Evolutionary conservation across 2,329 filamentous ascomycete genomes (phyloP), one percentile per base, ranked within the genome.

Genomic region (Ophiostoma tasmaniense): DNA sequence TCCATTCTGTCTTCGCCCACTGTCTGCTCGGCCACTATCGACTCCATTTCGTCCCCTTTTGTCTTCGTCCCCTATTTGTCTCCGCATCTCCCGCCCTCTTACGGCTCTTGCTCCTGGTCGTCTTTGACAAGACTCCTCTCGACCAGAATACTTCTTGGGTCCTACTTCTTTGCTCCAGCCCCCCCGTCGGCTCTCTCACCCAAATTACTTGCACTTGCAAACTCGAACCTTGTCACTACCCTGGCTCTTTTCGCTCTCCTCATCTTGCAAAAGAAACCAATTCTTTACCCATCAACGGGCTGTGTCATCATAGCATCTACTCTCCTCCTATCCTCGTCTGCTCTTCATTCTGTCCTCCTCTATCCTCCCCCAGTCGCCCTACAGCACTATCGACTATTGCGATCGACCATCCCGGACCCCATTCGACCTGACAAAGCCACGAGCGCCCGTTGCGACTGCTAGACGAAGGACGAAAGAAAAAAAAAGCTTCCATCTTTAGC

Each of bases 321-420:
- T 13, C 22, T 25, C 7, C 50, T 25, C 10, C 22, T 55, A 25
- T 25, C 2, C n/a, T 25, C 8, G 11, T 22, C 7, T 22, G 22
- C 50, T 55, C 50, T 25, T 11, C 42, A 10, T 50, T 14, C n/a
- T 55, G 6, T 8, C 28, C 25, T 30, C 13, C 14, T 61, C 55
- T 22, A 11, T 2, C 11, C 50, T 14, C n/a, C 22, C 22, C 50
- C 22, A 20, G 28, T n/a, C 30, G 30, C 59, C 25, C 55, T 61
- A 61, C 55, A 61, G 11, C 55, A 62, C 28, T 30, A n/a, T 39
- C 39, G 33, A 35, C 39, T 64, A 70, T 67, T 67, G 66, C 66
- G 66, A 66, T 67, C 68, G 62, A 25, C 68, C 42, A 62, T 14
- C 20, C 45, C 37, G 4, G 30, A 13, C 52, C 35, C 52, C 20